phyloP scores from a whole-genome alignment of 768 basidiomycete species.

The Lactarius vividus region DNA sequence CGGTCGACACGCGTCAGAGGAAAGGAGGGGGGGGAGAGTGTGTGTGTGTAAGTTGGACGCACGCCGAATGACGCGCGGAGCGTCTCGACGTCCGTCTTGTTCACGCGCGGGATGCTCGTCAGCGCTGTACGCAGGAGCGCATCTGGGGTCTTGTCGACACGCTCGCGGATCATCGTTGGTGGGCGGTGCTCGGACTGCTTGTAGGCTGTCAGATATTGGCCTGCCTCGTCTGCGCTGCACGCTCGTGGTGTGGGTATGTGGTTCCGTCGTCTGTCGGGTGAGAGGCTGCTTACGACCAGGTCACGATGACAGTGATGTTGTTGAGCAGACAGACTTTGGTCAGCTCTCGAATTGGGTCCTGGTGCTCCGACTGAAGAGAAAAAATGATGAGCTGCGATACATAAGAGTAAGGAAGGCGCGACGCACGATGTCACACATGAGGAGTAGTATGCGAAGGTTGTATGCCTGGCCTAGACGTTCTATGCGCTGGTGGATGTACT shows the following conservation, averaged over 20 bases:
- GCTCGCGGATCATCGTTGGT: conserved; percentile 92
- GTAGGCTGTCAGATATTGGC: conserved; percentile 84
- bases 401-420: background rate
- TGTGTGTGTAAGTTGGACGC: too few species aligned
- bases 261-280: background rate
- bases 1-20: background rate
- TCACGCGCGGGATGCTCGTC: conserved; percentile 89
- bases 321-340: conserved; percentile 94
- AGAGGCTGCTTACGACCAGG: conserved; percentile 69
- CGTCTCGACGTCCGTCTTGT: conserved; percentile 96
- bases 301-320: conserved; percentile 86
- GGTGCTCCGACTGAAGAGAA: conserved; percentile 76
- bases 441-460: conserved; percentile 78
- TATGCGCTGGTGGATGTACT: conserved; percentile 91
- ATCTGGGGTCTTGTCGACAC: conserved; percentile 84
- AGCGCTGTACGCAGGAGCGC: conserved; percentile 78
- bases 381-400: background rate
- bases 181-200: conserved; percentile 94
- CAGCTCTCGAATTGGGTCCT: conserved; percentile 86
- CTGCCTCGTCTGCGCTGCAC: conserved; percentile 83
- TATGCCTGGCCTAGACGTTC: conserved; percentile 81
- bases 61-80: conserved; percentile 90
- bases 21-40: background rate
- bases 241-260: background rate
- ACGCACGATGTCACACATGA: conserved; percentile 89